Evolutionary conservation across 176 grass and related monocot species (phyloP), one percentile per base, ranked within the genome.

Genomic region (Hordeum marinum): DNA sequence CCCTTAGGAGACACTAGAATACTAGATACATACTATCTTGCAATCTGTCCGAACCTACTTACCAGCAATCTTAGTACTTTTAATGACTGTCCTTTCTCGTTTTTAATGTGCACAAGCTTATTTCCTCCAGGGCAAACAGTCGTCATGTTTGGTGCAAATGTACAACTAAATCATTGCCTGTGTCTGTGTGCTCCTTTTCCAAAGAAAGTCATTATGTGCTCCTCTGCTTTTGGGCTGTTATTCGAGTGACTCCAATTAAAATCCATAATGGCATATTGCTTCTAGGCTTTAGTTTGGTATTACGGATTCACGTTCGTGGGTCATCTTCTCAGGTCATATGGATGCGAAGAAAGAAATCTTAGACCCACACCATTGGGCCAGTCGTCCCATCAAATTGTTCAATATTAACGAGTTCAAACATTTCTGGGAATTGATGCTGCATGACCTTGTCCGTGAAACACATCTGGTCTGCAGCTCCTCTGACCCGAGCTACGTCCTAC

Each of bases 201-300:
- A 86, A 58, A 83, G 65, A 73, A 86, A 78, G 57, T 36, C 72
- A 82, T 78, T 64, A 90, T 70, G 63, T 63, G 55, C 77, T 82
- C 23, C 71, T 40, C 43, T 78, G 63, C 84, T 86, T 90, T 86
- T 8, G 65, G 78, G 34, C 35, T 31, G 72, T 64, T 78, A 52
- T 36, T 36, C 65, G 43, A 62, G 31, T 63, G 63, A 43, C 63
- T 66, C 42, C 72, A 70, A 55, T 82, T 82, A 86, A 78, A 74
- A 14, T 73, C 23, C 73, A 83, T 65, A 68, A 73, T 78, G 73
- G 31, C 73, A 54, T 83, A 83, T 78, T 86, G 83, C 88, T 85
- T 64, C 4, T 86, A 84, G 72, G 64, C 84, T 74, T 83, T 86
- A 78, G 59, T 5, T 45, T 27, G 72, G 58, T 72, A 68, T 7